phyloP scores from a whole-genome alignment of 805 yeast species.

The Kodamaea hsintzibuensis region DNA sequence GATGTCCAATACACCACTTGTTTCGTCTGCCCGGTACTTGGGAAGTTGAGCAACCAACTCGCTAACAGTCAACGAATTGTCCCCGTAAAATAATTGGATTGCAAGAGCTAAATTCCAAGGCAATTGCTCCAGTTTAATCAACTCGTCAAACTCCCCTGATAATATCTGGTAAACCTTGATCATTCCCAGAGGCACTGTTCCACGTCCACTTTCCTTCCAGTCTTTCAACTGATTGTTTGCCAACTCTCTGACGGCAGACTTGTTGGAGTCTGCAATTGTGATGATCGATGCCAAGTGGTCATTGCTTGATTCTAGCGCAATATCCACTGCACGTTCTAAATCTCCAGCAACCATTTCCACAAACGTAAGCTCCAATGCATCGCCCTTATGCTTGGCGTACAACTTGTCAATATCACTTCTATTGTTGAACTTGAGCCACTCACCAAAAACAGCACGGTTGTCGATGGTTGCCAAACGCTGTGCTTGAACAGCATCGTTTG shows the following conservation, averaged over 20 bases:
- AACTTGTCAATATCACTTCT: conserved; percentile 31
- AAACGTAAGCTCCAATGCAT: conserved; percentile 53
- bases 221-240: conserved; percentile 63
- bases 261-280: conserved; percentile 72
- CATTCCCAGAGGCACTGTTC: conserved; percentile 53
- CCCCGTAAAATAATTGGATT: conserved; percentile 63
- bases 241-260: conserved; percentile 50
- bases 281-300: conserved; percentile 70
- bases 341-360: conserved; percentile 54
- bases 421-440: conserved; percentile 58
- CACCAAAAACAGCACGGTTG: conserved; percentile 48
- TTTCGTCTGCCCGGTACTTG: background rate
- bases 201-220: conserved; percentile 55
- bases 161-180: conserved; percentile 64
- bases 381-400: conserved; percentile 23
- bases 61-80: conserved; percentile 16
- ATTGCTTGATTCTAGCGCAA: conserved; percentile 62
- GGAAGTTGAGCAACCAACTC: background rate
- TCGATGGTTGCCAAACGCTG: conserved; percentile 19
- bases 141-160: conserved; percentile 48
- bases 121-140: conserved; percentile 40
- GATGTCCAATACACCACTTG: conserved; percentile 1
- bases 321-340: conserved; percentile 57
- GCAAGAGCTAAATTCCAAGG: conserved; percentile 70
- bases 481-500: conserved; percentile 4